Base-by-base conservation (phyloP, 2,329 filamentous ascomycete genomes). In the Arachnopeziza araneosa region DNA sequence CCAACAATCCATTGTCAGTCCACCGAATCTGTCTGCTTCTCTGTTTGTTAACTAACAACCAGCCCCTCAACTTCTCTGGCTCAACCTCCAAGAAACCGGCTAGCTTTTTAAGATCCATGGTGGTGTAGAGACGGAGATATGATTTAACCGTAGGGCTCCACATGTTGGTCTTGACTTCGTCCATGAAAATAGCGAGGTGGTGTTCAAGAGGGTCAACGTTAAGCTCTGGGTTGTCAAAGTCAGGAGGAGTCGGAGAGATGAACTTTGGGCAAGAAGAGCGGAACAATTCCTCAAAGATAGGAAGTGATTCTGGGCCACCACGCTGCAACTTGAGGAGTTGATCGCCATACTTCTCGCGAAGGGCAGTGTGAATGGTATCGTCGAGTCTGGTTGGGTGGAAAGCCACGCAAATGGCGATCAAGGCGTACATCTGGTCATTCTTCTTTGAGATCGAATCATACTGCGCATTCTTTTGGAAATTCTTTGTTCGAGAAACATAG, bases 371-470 rank as follows among this genome's bases (percentile, higher is more conserved):
- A 80, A 99, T 97, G 74, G 93, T 98, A 82, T 99, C 95, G 75
- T 99, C 95, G 71, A 99, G 86, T 70, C 95, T 87, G 60, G 93
- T 98, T 61, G 95, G 95, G 79, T 96, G 90, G 84, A 99, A 96
- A 67, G 95, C 93, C 60, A 98, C 93, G 78, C 95, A 99, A 80
- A 99, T 98, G 77, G 95, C 93, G 70, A 99, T 96, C 68, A 99
- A 85, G 49, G 95, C 95, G 77, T 97, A 97, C 93, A 99, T 98
- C 83, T 99, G 95, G 77, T 99, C 95, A 78, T 96, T 98, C 87
- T 98, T 98, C 89, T 99, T 99, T 72, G 91, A 93, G 78, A 98
- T 97, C 65, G 91, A 96, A 77, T 99, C 95, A 80, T 96, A 98
- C 80, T 96, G 90, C 26, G 90, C 89, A 76, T 93, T 96, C 87